These are phyloP conservation scores for Venturia effusa DNA, from an alignment of 2,329 filamentous ascomycete species.

Conservation along the genomic window DNA sequence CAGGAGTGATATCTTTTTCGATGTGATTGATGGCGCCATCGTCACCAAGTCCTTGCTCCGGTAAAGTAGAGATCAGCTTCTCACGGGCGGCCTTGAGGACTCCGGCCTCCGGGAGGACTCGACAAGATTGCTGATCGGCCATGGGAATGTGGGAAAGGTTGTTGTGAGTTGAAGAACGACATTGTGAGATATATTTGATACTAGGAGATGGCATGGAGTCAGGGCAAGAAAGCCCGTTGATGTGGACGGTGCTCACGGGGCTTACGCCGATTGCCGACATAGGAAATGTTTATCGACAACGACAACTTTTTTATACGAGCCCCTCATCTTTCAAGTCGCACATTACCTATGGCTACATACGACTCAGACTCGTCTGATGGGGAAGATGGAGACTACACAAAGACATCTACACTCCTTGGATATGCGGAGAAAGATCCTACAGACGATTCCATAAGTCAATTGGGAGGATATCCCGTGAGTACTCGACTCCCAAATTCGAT, in stretches of 20 bases:
- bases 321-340: not conserved
- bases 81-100: conserved; percentile 22
- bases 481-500: not conserved
- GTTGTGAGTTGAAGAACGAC: not conserved
- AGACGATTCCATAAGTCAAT: conserved; percentile 74
- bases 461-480: conserved; percentile 78
- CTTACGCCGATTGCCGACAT: not conserved
- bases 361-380: conserved; percentile 73
- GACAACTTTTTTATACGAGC: too few species aligned
- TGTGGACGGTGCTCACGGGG: too few species aligned
- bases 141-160: not conserved
- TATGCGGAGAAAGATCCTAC: conserved; percentile 73
- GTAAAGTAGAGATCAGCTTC: conserved; percentile 27
- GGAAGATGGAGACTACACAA: conserved; percentile 53
- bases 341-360: conserved; percentile 36
- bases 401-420: conserved; percentile 81
- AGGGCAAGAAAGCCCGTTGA: too few species aligned
- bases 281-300: not conserved
- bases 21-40: conserved; percentile 33
- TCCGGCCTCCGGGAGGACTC: conserved; percentile 25
- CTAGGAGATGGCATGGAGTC: not conserved
- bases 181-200: not conserved
- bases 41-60: conserved; percentile 32
- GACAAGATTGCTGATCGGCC: not conserved
- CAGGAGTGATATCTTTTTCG: conserved; percentile 37